Conservation (phyloP, 2,329 filamentous ascomycete genomes). For the Aureobasidium melanogenum region DNA sequence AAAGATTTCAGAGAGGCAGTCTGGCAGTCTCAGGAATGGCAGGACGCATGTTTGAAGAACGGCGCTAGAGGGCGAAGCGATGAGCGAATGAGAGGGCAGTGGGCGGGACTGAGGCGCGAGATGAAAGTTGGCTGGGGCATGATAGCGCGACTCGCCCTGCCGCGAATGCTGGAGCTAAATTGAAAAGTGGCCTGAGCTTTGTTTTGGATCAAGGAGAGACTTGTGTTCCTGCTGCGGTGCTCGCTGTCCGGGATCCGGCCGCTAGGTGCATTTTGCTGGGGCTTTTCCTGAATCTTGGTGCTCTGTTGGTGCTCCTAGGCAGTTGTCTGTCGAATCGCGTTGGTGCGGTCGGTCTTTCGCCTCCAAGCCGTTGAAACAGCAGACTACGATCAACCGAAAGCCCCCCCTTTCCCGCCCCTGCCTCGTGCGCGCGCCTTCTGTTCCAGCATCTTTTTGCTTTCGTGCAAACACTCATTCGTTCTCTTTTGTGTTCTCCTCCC, state of each 20-base stretch:
- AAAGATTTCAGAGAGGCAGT: not conserved
- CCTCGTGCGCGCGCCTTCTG: conserved; percentile 13
- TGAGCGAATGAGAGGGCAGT: not conserved
- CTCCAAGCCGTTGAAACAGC: conserved; percentile 12
- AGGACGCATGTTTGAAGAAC: conserved; percentile 6
- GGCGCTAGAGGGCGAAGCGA: not conserved
- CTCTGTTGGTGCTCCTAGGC: not conserved
- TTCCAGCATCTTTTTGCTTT: conserved; percentile 9
- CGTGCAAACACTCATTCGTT: not conserved
- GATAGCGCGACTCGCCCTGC: conserved; percentile 12
- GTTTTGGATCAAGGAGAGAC: conserved; percentile 4
- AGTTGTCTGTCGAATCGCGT: conserved; percentile 2
- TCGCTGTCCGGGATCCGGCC: conserved; percentile 2
- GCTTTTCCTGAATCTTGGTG: not conserved
- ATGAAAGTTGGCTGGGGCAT: conserved; percentile 13
- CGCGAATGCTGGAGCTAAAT: conserved; percentile 1
- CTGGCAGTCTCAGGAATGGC: conserved; percentile 4
- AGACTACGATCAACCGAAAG: conserved; percentile 10
- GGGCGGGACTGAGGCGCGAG: conserved; percentile 7
- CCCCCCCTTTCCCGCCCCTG: conserved; percentile 12
- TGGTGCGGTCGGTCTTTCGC: conserved; percentile 3
- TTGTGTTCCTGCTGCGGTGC: conserved; percentile 3
- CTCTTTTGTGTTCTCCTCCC: conserved; percentile 2
- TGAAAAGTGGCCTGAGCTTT: not conserved
- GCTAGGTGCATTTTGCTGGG: not conserved